Conservation (phyloP, 169 alveolate species). For the Cryptosporidium sp. region DNA sequence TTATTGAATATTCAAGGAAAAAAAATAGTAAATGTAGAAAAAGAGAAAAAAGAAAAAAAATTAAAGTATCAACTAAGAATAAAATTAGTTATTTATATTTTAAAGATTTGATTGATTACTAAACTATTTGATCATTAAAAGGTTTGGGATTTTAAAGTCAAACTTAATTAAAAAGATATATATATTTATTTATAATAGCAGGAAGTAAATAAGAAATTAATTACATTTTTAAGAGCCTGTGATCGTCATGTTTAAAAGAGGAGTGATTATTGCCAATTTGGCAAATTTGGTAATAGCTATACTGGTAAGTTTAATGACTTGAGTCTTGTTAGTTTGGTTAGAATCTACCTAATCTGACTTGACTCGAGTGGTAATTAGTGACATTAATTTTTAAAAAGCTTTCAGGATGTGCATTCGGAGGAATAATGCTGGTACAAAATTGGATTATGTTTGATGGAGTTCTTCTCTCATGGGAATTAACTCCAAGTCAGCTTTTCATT, state of each 20-base stretch:
- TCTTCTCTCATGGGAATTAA: slow-evolving; percentile 52
- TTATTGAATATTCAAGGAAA: not conserved
- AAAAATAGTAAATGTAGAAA: not conserved
- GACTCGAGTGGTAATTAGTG: not conserved
- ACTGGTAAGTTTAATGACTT: slow-evolving; percentile 36
- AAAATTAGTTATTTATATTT: not conserved
- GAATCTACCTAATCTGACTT: not conserved
- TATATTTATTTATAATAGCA: not conserved
- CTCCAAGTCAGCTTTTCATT: slow-evolving; percentile 25
- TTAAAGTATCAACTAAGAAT: too few species aligned
- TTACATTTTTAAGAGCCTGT: not conserved
- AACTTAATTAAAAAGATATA: slow-evolving; percentile 16
- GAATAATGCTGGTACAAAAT: slow-evolving; percentile 42
- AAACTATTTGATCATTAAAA: not conserved
- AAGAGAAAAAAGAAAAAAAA: not conserved
- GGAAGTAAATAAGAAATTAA: not conserved
- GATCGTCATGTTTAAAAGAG: slow-evolving; percentile 44
- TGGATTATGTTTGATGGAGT: slow-evolving; percentile 57
- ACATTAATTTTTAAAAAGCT: slow-evolving; percentile 18
- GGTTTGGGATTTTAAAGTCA: not conserved
- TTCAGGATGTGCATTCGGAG: slow-evolving; percentile 73
- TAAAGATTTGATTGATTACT: not conserved
- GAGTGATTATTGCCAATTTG: slow-evolving; percentile 53
- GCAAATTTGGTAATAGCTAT: slow-evolving; percentile 44
- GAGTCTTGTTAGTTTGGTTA: not conserved